phyloP scores from a whole-genome alignment of 345 rosid genomes.

The Gossypium turneri region DNA sequence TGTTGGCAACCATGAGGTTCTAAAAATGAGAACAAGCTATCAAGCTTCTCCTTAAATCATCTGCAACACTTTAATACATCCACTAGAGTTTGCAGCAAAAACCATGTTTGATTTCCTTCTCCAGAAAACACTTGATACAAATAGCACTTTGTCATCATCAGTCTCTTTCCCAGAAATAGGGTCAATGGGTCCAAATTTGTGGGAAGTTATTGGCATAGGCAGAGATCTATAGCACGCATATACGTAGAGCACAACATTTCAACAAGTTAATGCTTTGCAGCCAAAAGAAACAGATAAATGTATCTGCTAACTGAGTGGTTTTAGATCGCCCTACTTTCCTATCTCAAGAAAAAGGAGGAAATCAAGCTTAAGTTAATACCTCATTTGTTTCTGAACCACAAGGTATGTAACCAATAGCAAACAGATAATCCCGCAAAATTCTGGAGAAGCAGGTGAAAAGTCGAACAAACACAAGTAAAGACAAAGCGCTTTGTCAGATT shows the following conservation, averaged over 20 bases:
- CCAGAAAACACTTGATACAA: conserved; percentile 98
- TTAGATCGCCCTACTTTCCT: background rate
- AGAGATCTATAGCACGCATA: conserved; percentile 73
- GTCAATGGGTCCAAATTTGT: conserved; percentile 85
- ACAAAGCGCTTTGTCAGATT: background rate
- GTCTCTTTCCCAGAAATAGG: conserved; percentile 80
- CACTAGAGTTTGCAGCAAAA: conserved; percentile 86
- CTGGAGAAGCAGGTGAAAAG: conserved; percentile 37
- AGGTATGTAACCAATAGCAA: conserved; percentile 73
- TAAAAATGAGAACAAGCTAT: background rate
- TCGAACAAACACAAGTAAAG: conserved; percentile 20
- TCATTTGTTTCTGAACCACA: conserved; percentile 98
- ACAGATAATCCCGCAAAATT: conserved; percentile 88
- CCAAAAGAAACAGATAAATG: conserved; percentile 6
- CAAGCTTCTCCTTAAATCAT: conserved; percentile 44
- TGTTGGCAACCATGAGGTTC: background rate
- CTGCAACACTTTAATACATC: conserved; percentile 87
- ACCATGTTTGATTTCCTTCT: conserved; percentile 77
- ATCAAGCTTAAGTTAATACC: conserved; percentile 44
- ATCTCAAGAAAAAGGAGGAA: background rate
- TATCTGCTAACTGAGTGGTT: background rate
- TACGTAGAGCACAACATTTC: conserved; percentile 47
- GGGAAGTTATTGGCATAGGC: conserved; percentile 85
- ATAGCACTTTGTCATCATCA: conserved; percentile 74
- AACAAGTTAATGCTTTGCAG: conserved; percentile 2